phyloP scores from a whole-genome alignment of 2,329 filamentous ascomycete species.

The Zasmidium citrigriseum region DNA sequence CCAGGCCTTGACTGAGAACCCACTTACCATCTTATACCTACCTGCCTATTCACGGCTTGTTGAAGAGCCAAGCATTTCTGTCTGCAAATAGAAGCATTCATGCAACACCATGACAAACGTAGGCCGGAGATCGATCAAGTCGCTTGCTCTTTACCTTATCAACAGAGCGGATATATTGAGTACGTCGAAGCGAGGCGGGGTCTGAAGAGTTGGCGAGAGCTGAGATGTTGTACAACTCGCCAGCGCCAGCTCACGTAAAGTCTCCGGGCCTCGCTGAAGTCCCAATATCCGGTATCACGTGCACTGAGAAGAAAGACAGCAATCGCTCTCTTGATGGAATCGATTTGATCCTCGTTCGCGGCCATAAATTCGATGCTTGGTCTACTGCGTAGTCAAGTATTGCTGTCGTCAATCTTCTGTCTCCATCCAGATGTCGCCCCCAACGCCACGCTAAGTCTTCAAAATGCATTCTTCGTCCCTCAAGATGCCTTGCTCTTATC shows the following conservation, averaged over 20 bases:
- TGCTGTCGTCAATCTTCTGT: background rate
- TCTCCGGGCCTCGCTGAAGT: background rate
- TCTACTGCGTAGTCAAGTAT: background rate
- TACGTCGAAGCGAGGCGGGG: background rate
- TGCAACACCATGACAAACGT: background rate
- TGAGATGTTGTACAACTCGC: background rate
- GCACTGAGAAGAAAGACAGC: background rate
- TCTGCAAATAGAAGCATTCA: background rate
- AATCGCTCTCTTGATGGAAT: too few species aligned
- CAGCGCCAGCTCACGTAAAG: background rate
- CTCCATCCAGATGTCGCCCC: background rate
- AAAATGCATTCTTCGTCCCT: constrained; percentile 4
- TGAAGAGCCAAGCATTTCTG: background rate
- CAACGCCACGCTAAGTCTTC: background rate
- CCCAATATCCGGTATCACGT: background rate
- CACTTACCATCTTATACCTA: background rate
- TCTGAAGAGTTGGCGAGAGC: background rate
- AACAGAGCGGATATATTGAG: background rate
- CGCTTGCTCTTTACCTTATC: background rate
- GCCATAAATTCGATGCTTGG: background rate
- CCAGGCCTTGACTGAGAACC: background rate
- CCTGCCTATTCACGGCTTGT: background rate
- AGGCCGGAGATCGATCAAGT: background rate
- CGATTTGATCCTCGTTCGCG: too few species aligned
- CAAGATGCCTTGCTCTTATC: constrained; percentile 6